A percentile compares a stretch with the other conserved stretches of the same genome.
Evolutionary conservation across 1,139 yeast genomes (phyloP).

Genomic region (Kluyveromyces sp.): DNA sequence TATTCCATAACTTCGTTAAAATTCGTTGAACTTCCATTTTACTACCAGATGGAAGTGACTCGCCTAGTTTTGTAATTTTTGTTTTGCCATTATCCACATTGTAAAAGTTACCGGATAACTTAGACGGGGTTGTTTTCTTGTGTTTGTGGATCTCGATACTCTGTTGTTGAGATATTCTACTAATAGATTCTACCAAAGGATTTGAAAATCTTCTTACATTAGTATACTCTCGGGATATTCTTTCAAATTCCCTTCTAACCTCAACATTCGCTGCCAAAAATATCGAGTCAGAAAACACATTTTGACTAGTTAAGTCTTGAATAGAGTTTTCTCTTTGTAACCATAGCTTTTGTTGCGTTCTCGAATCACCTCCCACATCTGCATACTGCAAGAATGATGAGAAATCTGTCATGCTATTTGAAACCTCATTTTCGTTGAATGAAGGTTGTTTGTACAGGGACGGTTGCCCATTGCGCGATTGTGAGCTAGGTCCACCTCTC

Average conservation of each 20-base stretch:
- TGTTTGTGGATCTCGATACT: conserved; percentile 12
- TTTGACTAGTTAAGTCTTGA: conserved; percentile 43
- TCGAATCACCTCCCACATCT: conserved; percentile 42
- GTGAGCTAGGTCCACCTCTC: not conserved
- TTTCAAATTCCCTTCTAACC: conserved; percentile 66
- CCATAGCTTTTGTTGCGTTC: conserved; percentile 82
- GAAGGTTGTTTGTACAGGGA: not conserved
- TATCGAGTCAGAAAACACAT: conserved; percentile 18
- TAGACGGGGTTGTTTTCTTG: conserved; percentile 2
- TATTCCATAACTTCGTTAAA: conserved; percentile 25
- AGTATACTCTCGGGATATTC: conserved; percentile 64
- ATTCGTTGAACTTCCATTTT: conserved; percentile 21
- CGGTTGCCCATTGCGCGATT: not conserved
- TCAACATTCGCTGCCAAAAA: conserved; percentile 51
- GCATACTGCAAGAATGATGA: conserved; percentile 32
- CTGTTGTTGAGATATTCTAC: conserved; percentile 32
- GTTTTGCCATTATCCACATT: not conserved
- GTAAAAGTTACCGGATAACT: not conserved
- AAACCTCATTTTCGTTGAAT: not conserved
- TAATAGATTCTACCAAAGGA: conserved; percentile 59
- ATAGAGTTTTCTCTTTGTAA: conserved; percentile 69
- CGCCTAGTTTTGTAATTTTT: not conserved
- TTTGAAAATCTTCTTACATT: conserved; percentile 62
- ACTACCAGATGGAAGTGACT: not conserved
- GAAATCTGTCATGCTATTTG: conserved; percentile 21